Base-by-base conservation (phyloP, 2,329 filamentous ascomycete genomes). In the Exserohilum turcica region DNA sequence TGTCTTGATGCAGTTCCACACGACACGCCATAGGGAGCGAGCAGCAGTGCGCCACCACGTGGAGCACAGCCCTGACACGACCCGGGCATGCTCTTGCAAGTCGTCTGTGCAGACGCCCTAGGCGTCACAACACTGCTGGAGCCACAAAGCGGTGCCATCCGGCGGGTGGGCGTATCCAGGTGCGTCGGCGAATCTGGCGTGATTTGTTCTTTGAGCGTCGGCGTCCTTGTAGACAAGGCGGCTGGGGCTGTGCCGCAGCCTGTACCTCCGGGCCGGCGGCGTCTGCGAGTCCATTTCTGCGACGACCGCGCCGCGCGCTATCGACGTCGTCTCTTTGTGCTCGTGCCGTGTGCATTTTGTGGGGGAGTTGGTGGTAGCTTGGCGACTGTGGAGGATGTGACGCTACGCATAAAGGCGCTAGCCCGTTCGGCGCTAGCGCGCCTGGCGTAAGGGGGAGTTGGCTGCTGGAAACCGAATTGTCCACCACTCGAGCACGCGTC, bases 381-480 rank as follows among this genome's bases (percentile, higher is more conserved):
- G 58, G 50, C 56, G 40, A 56, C 56, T 59, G 56, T 60, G 62
- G 60, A 63, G 62, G 57, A 65, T 57, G 48, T 39, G 47, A 56
- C 54, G 54, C 56, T 49, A 60, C 38, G 44, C 15, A 21, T n/a
- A 15, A 28, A 19, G 10, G 12, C 31, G 7, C 53, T 54, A 50
- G 48, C 56, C 50, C 28, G 10, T 15, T 45, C 9, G 33, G 37
- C 13, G 31, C 35, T 48, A 54, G 50, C 31, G 19, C 35, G 38
- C 3, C 38, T 28, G 35, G 37, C 27, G 15, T 33, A 43, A 37
- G 52, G 55, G 32, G 42, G n/a, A n/a, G 31, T 40, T 47, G 49
- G 38, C 29, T 18, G n/a, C 28, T 50, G 54, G 50, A 61, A 48
- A 52, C 49, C 24, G 24, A 42, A 29, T 42, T 35, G 27, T 36